Evolutionary conservation across 1,139 yeast species (phyloP).

Genomic region (Sugiyamaella paludigena): DNA sequence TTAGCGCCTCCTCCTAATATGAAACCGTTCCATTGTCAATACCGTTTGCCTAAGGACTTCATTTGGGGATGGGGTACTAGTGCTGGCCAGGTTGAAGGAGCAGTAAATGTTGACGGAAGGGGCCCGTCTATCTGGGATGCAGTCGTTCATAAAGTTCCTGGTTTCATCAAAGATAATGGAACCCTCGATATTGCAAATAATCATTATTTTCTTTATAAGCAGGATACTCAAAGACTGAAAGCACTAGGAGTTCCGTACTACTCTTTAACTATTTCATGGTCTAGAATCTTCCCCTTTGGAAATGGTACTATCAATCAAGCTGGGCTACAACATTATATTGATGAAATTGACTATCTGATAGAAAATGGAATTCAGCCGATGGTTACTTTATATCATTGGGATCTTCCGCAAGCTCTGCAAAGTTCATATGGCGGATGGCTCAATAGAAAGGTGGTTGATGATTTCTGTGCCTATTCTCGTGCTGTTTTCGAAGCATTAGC

Average conservation of each 20-base stretch:
- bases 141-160: constrained; percentile 24
- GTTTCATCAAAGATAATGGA: constrained; percentile 22
- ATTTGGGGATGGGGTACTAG: constrained; percentile 32
- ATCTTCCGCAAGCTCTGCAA: constrained; percentile 36
- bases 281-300: constrained; percentile 39
- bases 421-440: constrained; percentile 35
- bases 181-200: constrained; percentile 36
- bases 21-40: constrained; percentile 12
- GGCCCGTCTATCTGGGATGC: constrained; percentile 40
- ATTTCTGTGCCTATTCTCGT: constrained; percentile 39
- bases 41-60: constrained; percentile 23
- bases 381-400: constrained; percentile 42
- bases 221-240: constrained; percentile 39
- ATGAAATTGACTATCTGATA: constrained; percentile 37
- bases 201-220: constrained; percentile 40
- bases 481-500: constrained; percentile 39
- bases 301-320: constrained; percentile 37
- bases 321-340: constrained; percentile 41
- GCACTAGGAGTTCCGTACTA: constrained; percentile 40
- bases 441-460: constrained; percentile 34
- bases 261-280: constrained; percentile 42
- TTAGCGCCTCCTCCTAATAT: constrained; percentile 22
- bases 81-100: constrained; percentile 41
- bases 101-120: constrained; percentile 39
- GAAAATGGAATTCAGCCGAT: constrained; percentile 38